Percentiles rank a stretch among this genome's conserved stretches.
Conservation (phyloP, 2,329 filamentous ascomycete genomes). For the Aspergillus hiratsukae region DNA sequence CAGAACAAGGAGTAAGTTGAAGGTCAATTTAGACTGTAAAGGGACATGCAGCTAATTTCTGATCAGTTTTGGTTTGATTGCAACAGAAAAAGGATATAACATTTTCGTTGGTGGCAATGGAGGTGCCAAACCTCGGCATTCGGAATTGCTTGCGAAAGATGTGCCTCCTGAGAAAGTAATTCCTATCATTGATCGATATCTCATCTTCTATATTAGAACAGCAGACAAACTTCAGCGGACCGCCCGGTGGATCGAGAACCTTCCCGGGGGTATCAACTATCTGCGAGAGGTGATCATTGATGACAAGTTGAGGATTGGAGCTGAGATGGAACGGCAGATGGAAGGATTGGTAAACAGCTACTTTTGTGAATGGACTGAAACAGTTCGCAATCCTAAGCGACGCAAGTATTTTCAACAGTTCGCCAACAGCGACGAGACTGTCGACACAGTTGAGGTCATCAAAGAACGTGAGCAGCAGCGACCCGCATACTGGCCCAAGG, state of each 20-base stretch:
- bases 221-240: conserved; percentile 87
- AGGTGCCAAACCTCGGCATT: conserved; percentile 76
- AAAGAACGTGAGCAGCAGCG: conserved; percentile 67
- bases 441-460: conserved; percentile 66
- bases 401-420: conserved; percentile 74
- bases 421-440: conserved; percentile 70
- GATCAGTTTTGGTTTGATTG: conserved; percentile 75
- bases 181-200: conserved; percentile 78
- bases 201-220: conserved; percentile 91
- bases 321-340: conserved; percentile 83
- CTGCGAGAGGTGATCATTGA: conserved; percentile 77
- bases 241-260: conserved; percentile 77
- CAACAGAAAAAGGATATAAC: conserved; percentile 90
- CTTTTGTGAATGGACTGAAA: conserved; percentile 91
- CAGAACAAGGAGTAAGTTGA: conserved; percentile 76
- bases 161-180: conserved; percentile 78
- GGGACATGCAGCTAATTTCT: conserved; percentile 6
- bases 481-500: conserved; percentile 73
- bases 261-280: conserved; percentile 80
- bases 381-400: conserved; percentile 64
- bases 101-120: conserved; percentile 88
- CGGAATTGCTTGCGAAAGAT: conserved; percentile 79
- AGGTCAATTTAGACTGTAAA: not conserved
- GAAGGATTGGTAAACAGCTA: conserved; percentile 74
- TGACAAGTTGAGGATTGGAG: conserved; percentile 80